Evolutionary conservation across 2,329 filamentous ascomycete genomes (phyloP), one percentile per base, ranked within the genome.

Genomic region (Bipolaris zeicola): DNA sequence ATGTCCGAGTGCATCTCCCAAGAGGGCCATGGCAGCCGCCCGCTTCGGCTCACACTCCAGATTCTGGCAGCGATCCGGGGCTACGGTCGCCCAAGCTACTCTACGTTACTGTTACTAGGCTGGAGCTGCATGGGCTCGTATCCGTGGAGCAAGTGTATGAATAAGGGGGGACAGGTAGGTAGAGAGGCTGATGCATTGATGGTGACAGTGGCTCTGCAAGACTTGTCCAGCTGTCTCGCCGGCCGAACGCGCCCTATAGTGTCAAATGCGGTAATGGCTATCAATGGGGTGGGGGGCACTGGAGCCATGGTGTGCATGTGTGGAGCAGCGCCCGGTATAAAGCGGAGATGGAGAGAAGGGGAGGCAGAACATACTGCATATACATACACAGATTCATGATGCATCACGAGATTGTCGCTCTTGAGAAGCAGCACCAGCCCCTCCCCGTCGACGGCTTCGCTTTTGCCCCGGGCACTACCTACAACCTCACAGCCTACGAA

Each of bases 321-420:
- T 37, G 3, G 14, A 37, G 20, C 11, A 24, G 13, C n/a, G n/a
- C 8, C 26, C 8, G 8, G 13, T 16, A 28, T 26, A 48, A 37
- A 28, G 34, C 22, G 22, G n/a, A n/a, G 14, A 10, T 28, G 5
- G 34, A 44, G 14, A 44, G 5, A 24, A 20, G 20, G 5, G 5
- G 20, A 14, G 11, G 20, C 26, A 16, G 45, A 28, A 18, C 20
- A 37, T 24, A 13, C 10, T 31, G 28, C 28, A 4, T 31, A 13
- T 13, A 11, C 28, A 28, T 31, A 31, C 28, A 11, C 10, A 31
- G 28, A 13, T 31, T 11, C 28, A 38, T 64, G 11, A 73, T 71
- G 56, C 76, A 78, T 56, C 78, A 81, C 62, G 70, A 80, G 48
- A 78, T 83, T 54, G 78, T 83, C 49, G 76, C 76, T 44, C 76